Conservation (phyloP, 23 red algal genomes). For the Gracilaria gracilis region DNA sequence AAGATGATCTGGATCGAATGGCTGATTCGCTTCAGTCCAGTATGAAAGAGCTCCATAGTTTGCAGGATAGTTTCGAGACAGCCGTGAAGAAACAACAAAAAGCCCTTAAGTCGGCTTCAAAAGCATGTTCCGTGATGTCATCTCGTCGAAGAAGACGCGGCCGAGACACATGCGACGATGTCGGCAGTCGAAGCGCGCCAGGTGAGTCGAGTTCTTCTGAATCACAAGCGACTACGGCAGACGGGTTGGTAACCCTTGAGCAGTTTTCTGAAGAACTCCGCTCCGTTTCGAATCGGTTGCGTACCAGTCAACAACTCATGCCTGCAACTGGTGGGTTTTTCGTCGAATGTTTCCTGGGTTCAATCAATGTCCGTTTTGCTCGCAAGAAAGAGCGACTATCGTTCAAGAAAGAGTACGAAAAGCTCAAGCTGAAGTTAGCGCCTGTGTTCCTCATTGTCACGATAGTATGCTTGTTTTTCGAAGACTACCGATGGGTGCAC, state of each 20-base stretch:
- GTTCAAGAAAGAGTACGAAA: slow-evolving; percentile 97
- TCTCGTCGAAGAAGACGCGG: slow-evolving; percentile 29
- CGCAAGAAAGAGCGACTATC: slow-evolving; percentile 73
- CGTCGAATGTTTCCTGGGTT: slow-evolving; percentile 91
- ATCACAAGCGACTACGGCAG: not conserved
- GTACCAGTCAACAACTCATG: slow-evolving; percentile 62
- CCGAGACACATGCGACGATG: not conserved
- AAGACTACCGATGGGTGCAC: slow-evolving; percentile 86
- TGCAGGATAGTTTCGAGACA: slow-evolving; percentile 77
- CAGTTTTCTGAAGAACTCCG: not conserved
- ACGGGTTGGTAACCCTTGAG: not conserved
- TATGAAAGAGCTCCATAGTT: slow-evolving; percentile 57
- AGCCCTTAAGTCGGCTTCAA: slow-evolving; percentile 18
- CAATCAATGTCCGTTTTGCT: slow-evolving; percentile 92
- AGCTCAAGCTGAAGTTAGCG: slow-evolving; percentile 86
- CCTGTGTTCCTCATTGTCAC: slow-evolving; percentile 77
- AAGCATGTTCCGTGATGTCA: not conserved
- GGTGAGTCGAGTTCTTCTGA: not conserved
- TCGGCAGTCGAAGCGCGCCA: not conserved
- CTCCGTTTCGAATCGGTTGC: slow-evolving; percentile 6
- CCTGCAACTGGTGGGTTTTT: slow-evolving; percentile 90
- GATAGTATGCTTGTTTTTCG: slow-evolving; percentile 76
- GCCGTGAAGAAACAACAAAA: slow-evolving; percentile 66
- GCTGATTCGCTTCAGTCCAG: slow-evolving; percentile 26
- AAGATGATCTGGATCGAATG: slow-evolving; percentile 60